Evolutionary conservation across 176 grass and related monocot genomes (phyloP), one percentile per base, ranked within the genome.

Genomic region (Musa troglodytarum): DNA sequence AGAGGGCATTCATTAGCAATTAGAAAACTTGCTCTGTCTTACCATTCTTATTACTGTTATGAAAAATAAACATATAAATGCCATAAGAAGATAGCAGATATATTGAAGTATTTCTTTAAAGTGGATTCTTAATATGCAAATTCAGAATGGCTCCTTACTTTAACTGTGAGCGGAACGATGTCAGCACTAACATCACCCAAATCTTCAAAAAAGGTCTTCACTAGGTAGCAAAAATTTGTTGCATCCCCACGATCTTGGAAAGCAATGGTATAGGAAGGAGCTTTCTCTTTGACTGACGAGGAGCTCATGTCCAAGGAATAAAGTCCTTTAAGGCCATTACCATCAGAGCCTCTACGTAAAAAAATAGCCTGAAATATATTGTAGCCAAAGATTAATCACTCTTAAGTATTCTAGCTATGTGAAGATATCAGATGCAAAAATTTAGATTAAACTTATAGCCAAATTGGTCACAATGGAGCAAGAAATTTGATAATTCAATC

Each of bases 191-290:
- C 69, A 78, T 86, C 84, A 68, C 77, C 69, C 62, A 86, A 63
- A 66, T 74, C 84, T 74, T 86, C 69, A 25, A 86, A 86, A 74
- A 82, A 82, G 63, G 79, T 74, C 58, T 86, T 80, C 13, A 86
- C 22, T 65, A 86, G 69, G 70, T 63, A 79, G 64, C 84, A 86
- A 51, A 76, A 86, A 16, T 86, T 82, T 52, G 68, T 79, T 19
- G 74, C 84, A 64, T 86, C 79, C 26, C 26, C 29, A 34, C 75
- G 61, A 77, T 78, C 84, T 81, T 86, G 34, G 77, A 86, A 86
- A 53, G 74, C 69, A 52, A 86, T 68, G 2, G 84, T 77, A 82
- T 82, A 86, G 50, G 83, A 85, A 58, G 50, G 8, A 52, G 61
- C 25, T 50, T 77, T 50, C 21, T 58, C 57, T 64, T 86, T n/a